Evolutionary conservation across 371 early-diverging fungal genomes (phyloP), one percentile per base, ranked within the genome.

Genomic region (Saksenaea oblongispora): DNA sequence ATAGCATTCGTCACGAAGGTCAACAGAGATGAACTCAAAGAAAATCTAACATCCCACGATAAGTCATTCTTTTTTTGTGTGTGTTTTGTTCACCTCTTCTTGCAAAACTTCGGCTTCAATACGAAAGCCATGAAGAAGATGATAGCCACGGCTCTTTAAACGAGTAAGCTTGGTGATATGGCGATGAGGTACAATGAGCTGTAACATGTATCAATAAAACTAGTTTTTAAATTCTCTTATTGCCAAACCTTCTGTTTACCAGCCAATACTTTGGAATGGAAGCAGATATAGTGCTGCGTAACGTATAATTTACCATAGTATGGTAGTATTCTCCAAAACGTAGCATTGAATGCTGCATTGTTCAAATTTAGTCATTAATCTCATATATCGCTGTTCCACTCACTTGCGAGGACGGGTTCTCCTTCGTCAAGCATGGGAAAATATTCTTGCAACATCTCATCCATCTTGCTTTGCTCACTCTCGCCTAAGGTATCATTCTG

Each of bases 281-380:
- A 92, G 63, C 88, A 88, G 10, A 92, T 55, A 65, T 85, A 84
- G 59, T 83, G 70, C 11, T 76, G 78, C 0, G 91, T 87, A 22
- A 91, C 68, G 53, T 84, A 91, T 1, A 91, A 59, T 31, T 79
- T 82, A 10, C 93, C 93, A 31, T 77, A 82, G 56, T 73, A 74
- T 27, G 77, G 91, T 65, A 82, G 66, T n/a, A 74, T 76, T 22
- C 71, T 59, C 78, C 78, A 75, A 24, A 77, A 58, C 2, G 77
- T 73, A 8, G 72, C 60, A 7, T 67, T 69, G 59, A 83, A 61
- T 57, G 70, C 68, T 80, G 58, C 14, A 66, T 59, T 17, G 58
- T 47, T 22, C 61, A 41, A 41, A 37, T 13, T 22, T 34, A 18
- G 5, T 11, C 28, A 42, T 26, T 14, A 7, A 18, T 37, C 34